A percentile compares a stretch with the other conserved stretches of the same genome.
Evolutionary conservation across 2,329 filamentous ascomycete species (phyloP).

Genomic region (Raffaelea albimanens): DNA sequence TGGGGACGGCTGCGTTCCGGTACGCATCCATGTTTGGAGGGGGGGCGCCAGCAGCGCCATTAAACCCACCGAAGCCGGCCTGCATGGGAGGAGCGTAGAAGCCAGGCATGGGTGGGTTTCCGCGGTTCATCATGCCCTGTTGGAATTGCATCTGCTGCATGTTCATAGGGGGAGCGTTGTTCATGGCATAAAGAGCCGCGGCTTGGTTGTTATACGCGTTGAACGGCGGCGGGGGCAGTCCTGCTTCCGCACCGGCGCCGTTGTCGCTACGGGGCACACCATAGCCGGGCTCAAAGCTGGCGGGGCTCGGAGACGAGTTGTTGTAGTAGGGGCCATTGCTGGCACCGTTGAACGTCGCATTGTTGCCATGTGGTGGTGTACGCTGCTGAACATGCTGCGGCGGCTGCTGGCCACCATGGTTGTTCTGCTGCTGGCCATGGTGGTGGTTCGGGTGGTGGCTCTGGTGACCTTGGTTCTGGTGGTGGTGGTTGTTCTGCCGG

Average conservation of each 20-base stretch:
- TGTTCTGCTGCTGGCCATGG: conserved; percentile 15
- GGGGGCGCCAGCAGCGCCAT: conserved; percentile 28
- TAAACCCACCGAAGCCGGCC: conserved; percentile 44
- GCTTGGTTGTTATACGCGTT: conserved; percentile 4
- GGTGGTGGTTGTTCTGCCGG: conserved; percentile 39
- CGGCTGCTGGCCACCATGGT: conserved; percentile 13
- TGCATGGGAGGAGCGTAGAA: conserved; percentile 48
- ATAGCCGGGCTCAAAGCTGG: conserved; percentile 43
- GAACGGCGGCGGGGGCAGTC: conserved; percentile 7
- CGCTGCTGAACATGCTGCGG: conserved; percentile 10
- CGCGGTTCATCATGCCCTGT: conserved; percentile 46
- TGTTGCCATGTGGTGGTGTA: conserved; percentile 9
- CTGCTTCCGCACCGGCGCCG: conserved; percentile 26
- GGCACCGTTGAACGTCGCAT: conserved; percentile 6
- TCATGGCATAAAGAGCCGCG: neutral
- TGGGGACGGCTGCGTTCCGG: conserved; percentile 40
- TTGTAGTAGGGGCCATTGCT: conserved; percentile 42
- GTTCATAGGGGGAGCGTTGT: conserved; percentile 21
- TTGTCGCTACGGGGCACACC: conserved; percentile 42
- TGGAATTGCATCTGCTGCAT: conserved; percentile 40
- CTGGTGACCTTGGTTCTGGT: conserved; percentile 23
- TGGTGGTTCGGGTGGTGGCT: conserved; percentile 15
- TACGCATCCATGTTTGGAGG: conserved; percentile 38
- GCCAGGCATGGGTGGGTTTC: conserved; percentile 44
- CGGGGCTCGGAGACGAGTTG: conserved; percentile 34